phyloP scores from a whole-genome alignment of 2,329 filamentous ascomycete genomes.

The Xylariaceae sp. region DNA sequence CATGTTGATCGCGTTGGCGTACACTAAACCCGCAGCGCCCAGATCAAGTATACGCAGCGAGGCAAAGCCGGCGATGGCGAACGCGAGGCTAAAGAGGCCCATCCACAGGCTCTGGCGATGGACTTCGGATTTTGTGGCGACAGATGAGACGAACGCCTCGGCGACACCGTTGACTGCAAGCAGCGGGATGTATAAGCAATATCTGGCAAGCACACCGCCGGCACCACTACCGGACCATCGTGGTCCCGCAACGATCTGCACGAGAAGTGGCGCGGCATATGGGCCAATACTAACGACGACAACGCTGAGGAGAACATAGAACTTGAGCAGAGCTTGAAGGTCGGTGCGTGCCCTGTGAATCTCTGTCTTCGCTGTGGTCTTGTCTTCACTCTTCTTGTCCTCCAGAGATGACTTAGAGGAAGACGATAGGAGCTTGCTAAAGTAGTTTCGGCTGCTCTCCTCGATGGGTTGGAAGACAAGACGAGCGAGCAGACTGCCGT shows the following conservation, averaged over 20 bases:
- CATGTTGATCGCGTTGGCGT: constrained; percentile 93
- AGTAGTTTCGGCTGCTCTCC: constrained; percentile 89
- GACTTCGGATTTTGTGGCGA: constrained; percentile 77
- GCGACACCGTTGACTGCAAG: constrained; percentile 90
- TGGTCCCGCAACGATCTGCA: constrained; percentile 77
- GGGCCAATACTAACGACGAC: constrained; percentile 76
- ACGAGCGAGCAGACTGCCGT: constrained; percentile 85
- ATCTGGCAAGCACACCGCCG: constrained; percentile 74
- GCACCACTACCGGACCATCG: constrained; percentile 79
- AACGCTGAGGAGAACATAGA: constrained; percentile 78
- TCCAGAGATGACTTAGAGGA: constrained; percentile 32
- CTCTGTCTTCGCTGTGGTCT: constrained; percentile 30
- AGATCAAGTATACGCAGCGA: constrained; percentile 72
- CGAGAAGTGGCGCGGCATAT: constrained; percentile 72
- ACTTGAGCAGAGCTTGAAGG: constrained; percentile 69
- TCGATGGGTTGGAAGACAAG: constrained; percentile 95
- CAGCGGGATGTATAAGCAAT: constrained; percentile 93
- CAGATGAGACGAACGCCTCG: constrained; percentile 91
- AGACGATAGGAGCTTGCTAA: constrained; percentile 75
- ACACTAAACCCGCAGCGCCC: constrained; percentile 82
- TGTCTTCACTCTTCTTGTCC: not conserved
- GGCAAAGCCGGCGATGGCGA: constrained; percentile 75
- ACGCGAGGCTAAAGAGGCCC: constrained; percentile 78
- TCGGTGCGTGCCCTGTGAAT: constrained; percentile 55
- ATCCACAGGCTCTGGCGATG: constrained; percentile 83